Evolutionary conservation across 164 flowering plant genomes (phyloP), one percentile per base, ranked within the genome.

Genomic region (Magnolia changhungtana): DNA sequence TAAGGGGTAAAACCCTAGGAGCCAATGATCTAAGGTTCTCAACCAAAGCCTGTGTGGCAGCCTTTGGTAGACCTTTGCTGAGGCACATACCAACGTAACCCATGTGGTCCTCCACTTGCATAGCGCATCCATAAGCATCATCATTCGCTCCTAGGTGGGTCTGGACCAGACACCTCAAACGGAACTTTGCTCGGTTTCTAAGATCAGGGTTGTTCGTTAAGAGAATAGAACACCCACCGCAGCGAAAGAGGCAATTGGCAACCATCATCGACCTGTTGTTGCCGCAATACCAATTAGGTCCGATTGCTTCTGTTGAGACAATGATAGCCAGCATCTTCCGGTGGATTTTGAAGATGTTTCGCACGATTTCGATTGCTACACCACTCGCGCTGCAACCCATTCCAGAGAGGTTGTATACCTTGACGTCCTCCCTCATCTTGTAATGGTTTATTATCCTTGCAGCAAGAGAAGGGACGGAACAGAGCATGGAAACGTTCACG

Each of bases 401-500:
- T 13, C 75, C 76, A 1, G 72, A 9, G 76, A 72, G 74, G 18
- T 72, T 72, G 71, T 14, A 64, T 1, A 67, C 71, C 61, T 67
- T 77, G 49, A 77, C 20, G 67, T 73, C 80, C 29, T 77, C 75
- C 55, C 75, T 77, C 80, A 77, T 72, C 75, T 90, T 88, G 90
- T 91, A 93, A 0, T 72, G 83, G 74, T 90, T 91, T 0, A 93
- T 52, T 0, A 93, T 82, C 24, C 92, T 81, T 4, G 93, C 64
- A 4, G 90, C 50, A 1, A 89, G 78, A 50, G 92, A 91, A 0
- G 94, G 95, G 0, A 74, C 77, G 0, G 89, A 67, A 2, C 91
- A 66, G 24, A 91, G 83, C 83, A 93, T 72, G 8, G 95, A 87
- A 18, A 93, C 82, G 68, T 91, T 90, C 4, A 91, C 92, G 8